phyloP scores from a whole-genome alignment of 73 alveolate species.

The Blepharisma stoltei region DNA sequence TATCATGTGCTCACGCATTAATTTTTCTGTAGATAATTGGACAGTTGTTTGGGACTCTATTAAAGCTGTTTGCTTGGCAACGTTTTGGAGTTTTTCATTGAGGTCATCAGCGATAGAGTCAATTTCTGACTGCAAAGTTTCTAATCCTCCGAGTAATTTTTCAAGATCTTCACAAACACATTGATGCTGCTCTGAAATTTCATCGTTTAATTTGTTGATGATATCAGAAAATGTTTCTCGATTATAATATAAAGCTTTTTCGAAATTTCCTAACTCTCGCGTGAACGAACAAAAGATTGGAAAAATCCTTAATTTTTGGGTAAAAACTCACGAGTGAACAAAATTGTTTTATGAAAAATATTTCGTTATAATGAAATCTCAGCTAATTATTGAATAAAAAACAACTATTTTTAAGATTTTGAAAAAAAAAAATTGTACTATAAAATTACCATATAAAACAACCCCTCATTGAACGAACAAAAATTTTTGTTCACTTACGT shows the following conservation, averaged over 20 bases:
- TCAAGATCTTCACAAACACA: conserved; percentile 52
- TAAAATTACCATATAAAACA: no score
- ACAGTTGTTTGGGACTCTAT: conserved; percentile 51
- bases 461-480: no score
- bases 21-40: conserved; percentile 42
- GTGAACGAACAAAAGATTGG: no score
- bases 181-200: conserved; percentile 32
- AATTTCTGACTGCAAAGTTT: conserved; percentile 34
- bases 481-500: conserved; percentile 45
- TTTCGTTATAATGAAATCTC: no score
- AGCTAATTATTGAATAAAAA: no score
- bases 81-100: conserved; percentile 32
- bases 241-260: conserved; percentile 38
- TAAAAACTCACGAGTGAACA: no score
- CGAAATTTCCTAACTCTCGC: neutral
- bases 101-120: conserved; percentile 11
- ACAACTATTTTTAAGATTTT: no score
- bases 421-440: no score
- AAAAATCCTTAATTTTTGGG: no score
- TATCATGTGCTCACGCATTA: conserved; percentile 44
- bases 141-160: conserved; percentile 42
- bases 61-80: conserved; percentile 25
- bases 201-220: conserved; percentile 38
- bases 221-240: conserved; percentile 49
- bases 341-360: no score